Evolutionary conservation across 2,329 filamentous ascomycete species (phyloP), one percentile per base, ranked within the genome.

Genomic region (Colletotrichum sp.): DNA sequence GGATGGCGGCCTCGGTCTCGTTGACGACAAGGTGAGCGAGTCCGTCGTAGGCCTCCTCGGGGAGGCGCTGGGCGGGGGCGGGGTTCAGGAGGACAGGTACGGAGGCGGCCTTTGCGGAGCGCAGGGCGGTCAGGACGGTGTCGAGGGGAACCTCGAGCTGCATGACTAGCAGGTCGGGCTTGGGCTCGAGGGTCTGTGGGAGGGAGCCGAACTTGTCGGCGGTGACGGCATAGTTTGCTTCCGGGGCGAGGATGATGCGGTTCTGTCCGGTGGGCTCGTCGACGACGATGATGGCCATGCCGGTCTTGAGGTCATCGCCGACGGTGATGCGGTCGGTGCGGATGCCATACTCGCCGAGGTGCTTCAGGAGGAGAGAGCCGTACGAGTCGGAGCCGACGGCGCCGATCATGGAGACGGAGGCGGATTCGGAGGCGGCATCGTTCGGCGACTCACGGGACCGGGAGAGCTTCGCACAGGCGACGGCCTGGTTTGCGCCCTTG

Each of bases 401-500:
- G 63, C 94, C 94, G 24, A 94, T 84, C 93, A 96, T 95, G 79
- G 90, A 87, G 51, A 96, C 90, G 51, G 81, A 77, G 47, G 82
- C 80, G 21, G 79, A 75, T 6, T 84, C 78, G 36, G 88, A 81
- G 61, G 79, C 73, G 67, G 82, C 77, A 73, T 80, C 73, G 36
- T 81, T 78, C 29, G 34, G 51, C 36, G 24, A 55, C 34, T 34
- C 58, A 51, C 74, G 73, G 33, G 87, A 80, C 62, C 93, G 90
- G 1, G 94, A 97, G 65, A 97, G 90, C 76, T 96, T 94, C 65
- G 93, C 94, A 84, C 93, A 95, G 29, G 95, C 95, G 70, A 98
- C 94, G 73, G 95, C 96, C 86, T 98, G 96, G 86, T 98, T 98
- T 74, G 96, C 95, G 76, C 96, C 96, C 86, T 99, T 99, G 71